Evolutionary conservation across 305 asterid species (phyloP).

Genomic region (Fraxinus angustifolia): DNA sequence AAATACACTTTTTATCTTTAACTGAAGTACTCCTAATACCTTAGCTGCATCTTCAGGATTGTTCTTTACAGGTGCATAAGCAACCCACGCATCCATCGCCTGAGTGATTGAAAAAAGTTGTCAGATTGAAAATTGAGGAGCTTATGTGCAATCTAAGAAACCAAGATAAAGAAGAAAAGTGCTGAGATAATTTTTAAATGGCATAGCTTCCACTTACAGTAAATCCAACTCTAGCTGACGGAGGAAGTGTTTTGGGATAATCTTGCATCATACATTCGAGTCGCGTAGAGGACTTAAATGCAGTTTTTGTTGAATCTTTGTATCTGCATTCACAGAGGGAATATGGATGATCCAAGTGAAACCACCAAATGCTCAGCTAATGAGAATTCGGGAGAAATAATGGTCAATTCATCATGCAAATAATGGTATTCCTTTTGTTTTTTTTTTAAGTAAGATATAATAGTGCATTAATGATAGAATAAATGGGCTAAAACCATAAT

Average conservation of each 20-base stretch:
- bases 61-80: slow-evolving; percentile 98
- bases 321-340: slow-evolving; percentile 51
- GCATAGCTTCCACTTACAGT: slow-evolving; percentile 57
- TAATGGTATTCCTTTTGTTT: background rate
- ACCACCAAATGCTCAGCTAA: background rate
- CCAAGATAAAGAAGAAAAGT: slow-evolving; percentile 5
- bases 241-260: slow-evolving; percentile 92
- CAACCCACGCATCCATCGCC: slow-evolving; percentile 94
- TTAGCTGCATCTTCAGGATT: slow-evolving; percentile 99
- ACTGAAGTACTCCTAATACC: slow-evolving; percentile 39
- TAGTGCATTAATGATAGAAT: background rate
- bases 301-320: slow-evolving; percentile 84
- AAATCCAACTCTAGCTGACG: slow-evolving; percentile 95
- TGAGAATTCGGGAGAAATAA: slow-evolving; percentile 10
- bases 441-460: background rate
- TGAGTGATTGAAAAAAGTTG: slow-evolving; percentile 30
- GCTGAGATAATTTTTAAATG: slow-evolving; percentile 2
- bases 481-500: background rate
- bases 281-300: slow-evolving; percentile 94
- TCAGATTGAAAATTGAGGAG: slow-evolving; percentile 3
- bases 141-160: slow-evolving; percentile 9
- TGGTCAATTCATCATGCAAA: background rate
- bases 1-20: background rate
- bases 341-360: background rate
- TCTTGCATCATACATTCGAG: slow-evolving; percentile 99